Percentiles rank a stretch among this genome's conserved stretches.
Conservation (phyloP, 352 stramenopile genomes). For the Phytopythium aichiense region DNA sequence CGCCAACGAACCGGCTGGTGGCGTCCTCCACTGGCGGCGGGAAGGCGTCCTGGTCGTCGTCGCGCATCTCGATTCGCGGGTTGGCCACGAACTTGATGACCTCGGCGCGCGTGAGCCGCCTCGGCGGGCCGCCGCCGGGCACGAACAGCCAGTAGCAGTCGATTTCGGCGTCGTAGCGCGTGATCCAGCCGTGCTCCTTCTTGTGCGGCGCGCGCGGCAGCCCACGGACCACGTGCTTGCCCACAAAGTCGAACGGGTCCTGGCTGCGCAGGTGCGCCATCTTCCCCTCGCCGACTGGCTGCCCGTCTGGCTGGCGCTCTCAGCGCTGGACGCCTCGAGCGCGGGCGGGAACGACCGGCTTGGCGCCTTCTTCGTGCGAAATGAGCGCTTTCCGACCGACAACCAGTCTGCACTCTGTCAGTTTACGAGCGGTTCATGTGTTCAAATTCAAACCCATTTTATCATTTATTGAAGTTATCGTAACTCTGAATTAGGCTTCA, state of each 20-base stretch:
- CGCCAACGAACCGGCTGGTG: conserved; percentile 47
- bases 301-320: too few species aligned
- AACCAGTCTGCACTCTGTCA: too few species aligned
- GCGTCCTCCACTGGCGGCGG: conserved; percentile 48
- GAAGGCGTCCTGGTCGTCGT: conserved; percentile 39
- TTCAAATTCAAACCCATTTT: too few species aligned
- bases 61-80: conserved; percentile 42
- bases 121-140: conserved; percentile 25
- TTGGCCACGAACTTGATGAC: conserved; percentile 63
- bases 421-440: too few species aligned
- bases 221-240: conserved; percentile 44
- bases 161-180: conserved; percentile 52
- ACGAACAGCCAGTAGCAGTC: conserved; percentile 71
- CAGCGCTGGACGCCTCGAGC: too few species aligned
- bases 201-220: conserved; percentile 11
- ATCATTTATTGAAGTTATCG: too few species aligned
- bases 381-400: too few species aligned
- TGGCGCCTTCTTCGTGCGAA: too few species aligned
- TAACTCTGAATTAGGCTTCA: too few species aligned
- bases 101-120: conserved; percentile 40
- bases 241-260: conserved; percentile 65
- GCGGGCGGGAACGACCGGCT: too few species aligned
- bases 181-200: conserved; percentile 63
- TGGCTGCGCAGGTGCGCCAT: conserved; percentile 43
- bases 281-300: not conserved